Base-by-base conservation (phyloP, 148 eudicot genomes). In the Camellia sinensis region DNA sequence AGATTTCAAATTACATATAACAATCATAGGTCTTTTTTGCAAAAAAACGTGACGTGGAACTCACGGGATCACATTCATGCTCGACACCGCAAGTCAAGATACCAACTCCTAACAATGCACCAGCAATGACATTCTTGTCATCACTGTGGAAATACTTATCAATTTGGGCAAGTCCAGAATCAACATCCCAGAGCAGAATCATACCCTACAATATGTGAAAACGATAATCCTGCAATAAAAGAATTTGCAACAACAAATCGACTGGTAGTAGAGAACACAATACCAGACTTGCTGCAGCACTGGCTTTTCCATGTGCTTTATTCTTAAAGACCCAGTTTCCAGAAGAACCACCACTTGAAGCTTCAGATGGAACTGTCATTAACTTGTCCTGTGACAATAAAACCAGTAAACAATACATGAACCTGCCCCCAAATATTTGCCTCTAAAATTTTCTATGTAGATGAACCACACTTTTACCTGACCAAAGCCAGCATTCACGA, bases 271-370 rank as follows among this genome's bases (percentile, higher is more conserved):
- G 40, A 69, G 72, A 74, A 80, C 9, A 66, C 83, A 87, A 80
- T 71, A 96, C 99, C 98, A 96, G 83, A 86, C 99, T 96, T 61
- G 99, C 99, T 54, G 97, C 97, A 82, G 97, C 99, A 89, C 97
- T 96, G 84, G 92, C 85, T 88, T 94, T 96, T 41, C 98, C 98
- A 84, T 96, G 97, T 77, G 94, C 99, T 87, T 94, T 96, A 83
- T 96, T 91, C 84, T 96, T 96, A 79, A 91, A 96, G 72, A 96
- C 94, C 99, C 99, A 96, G 82, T 89, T 90, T 61, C 93, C 92
- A 6, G 95, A 89, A 71, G 97, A 86, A 69, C 93, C 84, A 62
- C 93, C 92, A 80, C 87, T 87, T 64, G 98, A 82, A 62, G 95
- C 79, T 72, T 94, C 99, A 11, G 95, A 77, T 72, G 95, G 81